phyloP scores from a whole-genome alignment of 2,329 filamentous ascomycete genomes.

The Nothophaeocryptopus gaeumannii region DNA sequence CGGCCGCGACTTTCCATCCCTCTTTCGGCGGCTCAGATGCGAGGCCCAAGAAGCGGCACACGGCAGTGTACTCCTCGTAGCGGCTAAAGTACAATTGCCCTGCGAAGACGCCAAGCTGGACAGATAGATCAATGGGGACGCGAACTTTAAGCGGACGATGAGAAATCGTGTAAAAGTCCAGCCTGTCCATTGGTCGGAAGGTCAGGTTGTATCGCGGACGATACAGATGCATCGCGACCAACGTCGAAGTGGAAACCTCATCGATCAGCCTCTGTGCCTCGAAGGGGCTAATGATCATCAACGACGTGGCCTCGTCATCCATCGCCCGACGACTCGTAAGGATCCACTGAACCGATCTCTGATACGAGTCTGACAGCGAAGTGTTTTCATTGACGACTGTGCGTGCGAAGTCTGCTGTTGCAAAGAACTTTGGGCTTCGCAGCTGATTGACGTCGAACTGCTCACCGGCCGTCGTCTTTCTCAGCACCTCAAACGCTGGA shows the following conservation, averaged over 20 bases:
- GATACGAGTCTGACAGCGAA: constrained; percentile 45
- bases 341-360: constrained; percentile 56
- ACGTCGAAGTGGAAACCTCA: constrained; percentile 35
- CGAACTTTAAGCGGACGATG: background rate
- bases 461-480: constrained; percentile 8
- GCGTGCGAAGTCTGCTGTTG: constrained; percentile 10
- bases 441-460: constrained; percentile 10
- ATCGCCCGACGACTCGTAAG: constrained; percentile 34
- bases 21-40: background rate
- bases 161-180: constrained; percentile 47
- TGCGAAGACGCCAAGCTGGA: constrained; percentile 63
- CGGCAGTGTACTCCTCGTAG: constrained; percentile 52
- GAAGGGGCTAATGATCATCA: constrained; percentile 60
- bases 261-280: constrained; percentile 57
- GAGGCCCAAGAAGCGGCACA: constrained; percentile 55
- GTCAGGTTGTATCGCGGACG: constrained; percentile 46
- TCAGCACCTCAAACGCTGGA: constrained; percentile 12
- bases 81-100: constrained; percentile 63
- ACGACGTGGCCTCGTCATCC: background rate
- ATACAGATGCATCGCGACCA: constrained; percentile 49
- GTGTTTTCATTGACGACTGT: constrained; percentile 1
- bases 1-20: constrained; percentile 19
- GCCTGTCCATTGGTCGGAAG: constrained; percentile 42
- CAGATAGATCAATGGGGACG: constrained; percentile 34
- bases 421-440: background rate